Evolutionary conservation across 83 land plant genomes (phyloP), one percentile per base, ranked within the genome.

Genomic region (Larix sibirica): DNA sequence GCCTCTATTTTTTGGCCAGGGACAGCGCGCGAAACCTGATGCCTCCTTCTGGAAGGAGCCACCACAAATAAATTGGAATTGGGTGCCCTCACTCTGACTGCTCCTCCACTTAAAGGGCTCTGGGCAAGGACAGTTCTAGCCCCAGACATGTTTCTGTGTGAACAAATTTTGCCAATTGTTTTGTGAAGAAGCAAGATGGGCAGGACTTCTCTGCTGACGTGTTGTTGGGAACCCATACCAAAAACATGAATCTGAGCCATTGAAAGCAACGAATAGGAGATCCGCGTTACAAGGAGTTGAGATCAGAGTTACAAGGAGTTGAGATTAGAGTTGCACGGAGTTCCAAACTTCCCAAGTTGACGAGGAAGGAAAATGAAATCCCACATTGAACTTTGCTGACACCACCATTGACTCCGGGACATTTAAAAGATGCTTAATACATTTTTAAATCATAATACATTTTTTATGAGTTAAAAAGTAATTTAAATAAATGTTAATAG

Each of bases 141-240:
- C 60, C 78, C 24, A 14, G 26, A 50, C 13, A 12, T 23, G 78
- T 23, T 75, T 23, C 50, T 75, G 28, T 23, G 54, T 75, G 28
- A 0, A 23, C 7, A 24, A 73, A 7, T 44, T 70, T 38, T n/a
- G 20, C 8, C 77, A 73, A n/a, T 8, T 21, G 58, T 50, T 10
- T 4, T 50, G 60, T 75, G 24, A 9, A 21, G 13, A 58, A 75
- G 8, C 78, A 75, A 24, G 10, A 12, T 54, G 60, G 31, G 14
- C 58, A 75, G 60, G 54, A 31, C 59, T 17, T 50, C 56, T 50
- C 56, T 50, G 56, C 56, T 50, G 13, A 50, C 56, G 56, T 54
- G 28, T 2, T 75, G 59, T 75, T 75, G 78, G 42, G 12, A 50
- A 75, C 78, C 31, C 58, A 75, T 58, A 21, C 60, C 59, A 75